phyloP scores from a whole-genome alignment of 345 rosid species.

The Excoecaria cochinchinensis region DNA sequence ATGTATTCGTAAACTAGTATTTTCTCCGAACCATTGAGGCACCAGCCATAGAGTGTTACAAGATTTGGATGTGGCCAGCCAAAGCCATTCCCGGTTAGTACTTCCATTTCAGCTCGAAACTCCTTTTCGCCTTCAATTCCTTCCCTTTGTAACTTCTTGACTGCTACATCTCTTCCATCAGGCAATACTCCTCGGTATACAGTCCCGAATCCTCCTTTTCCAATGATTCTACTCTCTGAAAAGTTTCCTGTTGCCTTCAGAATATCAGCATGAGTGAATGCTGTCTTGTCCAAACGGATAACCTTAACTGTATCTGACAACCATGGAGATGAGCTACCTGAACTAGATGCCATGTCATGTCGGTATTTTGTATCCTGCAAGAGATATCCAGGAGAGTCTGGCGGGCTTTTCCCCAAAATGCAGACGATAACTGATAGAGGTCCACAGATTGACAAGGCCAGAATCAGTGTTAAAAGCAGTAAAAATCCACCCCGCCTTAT shows the following conservation, averaged over 20 bases:
- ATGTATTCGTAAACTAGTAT: conserved; percentile 84
- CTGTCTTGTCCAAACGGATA: conserved; percentile 69
- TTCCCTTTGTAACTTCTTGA: conserved; percentile 82
- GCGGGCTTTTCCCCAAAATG: conserved; percentile 39
- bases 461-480: conserved; percentile 39
- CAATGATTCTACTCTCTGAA: conserved; percentile 68
- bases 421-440: conserved; percentile 42
- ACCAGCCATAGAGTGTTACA: conserved; percentile 89
- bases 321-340: conserved; percentile 74
- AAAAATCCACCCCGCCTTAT: conserved; percentile 32
- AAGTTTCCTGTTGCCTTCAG: conserved; percentile 78
- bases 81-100: conserved; percentile 63
- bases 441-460: conserved; percentile 45
- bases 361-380: conserved; percentile 47
- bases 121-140: conserved; percentile 87
- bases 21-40: conserved; percentile 71
- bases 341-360: conserved; percentile 54
- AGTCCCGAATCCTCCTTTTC: conserved; percentile 86
- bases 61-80: conserved; percentile 97
- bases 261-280: conserved; percentile 79
- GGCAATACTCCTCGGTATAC: conserved; percentile 78
- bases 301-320: conserved; percentile 67
- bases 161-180: conserved; percentile 85
- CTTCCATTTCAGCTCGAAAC: conserved; percentile 91
- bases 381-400: conserved; percentile 41